Base-by-base conservation (phyloP, 495 filamentous ascomycete genomes). In the Aspergillus indologenus region DNA sequence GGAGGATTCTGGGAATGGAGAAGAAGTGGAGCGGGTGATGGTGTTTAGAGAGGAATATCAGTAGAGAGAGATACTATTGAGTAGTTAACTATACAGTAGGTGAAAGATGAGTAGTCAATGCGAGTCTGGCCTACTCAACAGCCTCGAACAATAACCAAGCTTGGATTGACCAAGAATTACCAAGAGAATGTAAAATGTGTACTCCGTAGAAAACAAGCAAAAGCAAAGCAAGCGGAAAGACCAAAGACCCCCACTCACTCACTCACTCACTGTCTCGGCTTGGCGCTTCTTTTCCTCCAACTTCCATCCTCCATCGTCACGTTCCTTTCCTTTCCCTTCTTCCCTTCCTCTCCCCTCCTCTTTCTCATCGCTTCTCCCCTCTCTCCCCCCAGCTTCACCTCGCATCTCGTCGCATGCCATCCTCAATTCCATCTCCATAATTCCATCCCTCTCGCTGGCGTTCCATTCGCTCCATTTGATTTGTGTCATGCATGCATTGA, bases 1-100 rank as follows among this genome's bases (percentile, higher is more conserved):
- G 29, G 86, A 95, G 59, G 84, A 87, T 47, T 85, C 90, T 59
- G 81, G 80, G 40, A 61, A 85, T 44, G 90, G 87, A 3, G 72
- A 72, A 31, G 73, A 75, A 1, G 29, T 65, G 22, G 81, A 83
- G 56, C 78, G 73, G 54, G 84, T 87, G 45, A 84, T 85, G 60
- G 85, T 92, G 0, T 95, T 85, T 63, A 73, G 74, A 51, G 80
- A 78, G 26, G 72, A 78, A 45, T 74, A 75, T 52, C 22, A 53
- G 51, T 70, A 55, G 49, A 52, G 34, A 15, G 12, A 2, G 12
- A 14, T 2, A 15, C 34, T 29, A 9, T 29, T 9, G 3, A 29
- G 26, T 29, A n/a, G n/a, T n/a, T n/a, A n/a, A n/a, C n/a, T n/a
- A n/a, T n/a, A n/a, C n/a, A n/a, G n/a, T n/a, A n/a, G n/a, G n/a